A percentile compares a stretch with the other conserved stretches of the same genome.
phyloP scores from a whole-genome alignment of 208 protist genomes.

The Leishmania guyanensis region DNA sequence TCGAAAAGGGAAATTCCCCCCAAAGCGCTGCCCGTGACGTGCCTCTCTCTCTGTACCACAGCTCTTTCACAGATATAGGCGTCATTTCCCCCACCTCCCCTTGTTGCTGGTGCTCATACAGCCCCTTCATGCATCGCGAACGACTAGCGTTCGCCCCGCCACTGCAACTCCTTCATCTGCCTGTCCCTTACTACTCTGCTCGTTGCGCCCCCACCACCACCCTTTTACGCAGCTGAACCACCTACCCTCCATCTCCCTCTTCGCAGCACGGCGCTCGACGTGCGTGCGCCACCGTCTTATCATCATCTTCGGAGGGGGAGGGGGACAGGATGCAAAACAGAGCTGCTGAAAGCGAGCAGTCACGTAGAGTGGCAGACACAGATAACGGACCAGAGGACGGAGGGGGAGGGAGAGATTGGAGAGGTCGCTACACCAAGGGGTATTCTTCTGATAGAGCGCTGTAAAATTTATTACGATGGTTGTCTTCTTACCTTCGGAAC shows the following conservation, averaged over 20 bases:
- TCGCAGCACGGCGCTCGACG: background rate
- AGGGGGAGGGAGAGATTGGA: background rate
- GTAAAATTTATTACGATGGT: background rate
- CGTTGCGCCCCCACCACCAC: no score
- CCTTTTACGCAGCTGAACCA: background rate
- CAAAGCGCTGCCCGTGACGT: background rate
- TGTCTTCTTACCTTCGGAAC: background rate
- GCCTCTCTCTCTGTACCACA: background rate
- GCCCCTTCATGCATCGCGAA: background rate
- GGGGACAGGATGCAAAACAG: no score
- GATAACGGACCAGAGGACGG: no score
- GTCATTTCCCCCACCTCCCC: background rate
- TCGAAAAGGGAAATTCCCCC: background rate
- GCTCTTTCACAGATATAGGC: background rate
- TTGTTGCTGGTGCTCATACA: background rate
- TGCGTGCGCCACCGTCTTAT: no score
- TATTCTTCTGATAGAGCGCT: background rate
- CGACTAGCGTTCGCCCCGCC: background rate
- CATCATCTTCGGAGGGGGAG: no score
- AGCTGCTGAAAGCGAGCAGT: background rate
- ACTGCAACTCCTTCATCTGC: background rate
- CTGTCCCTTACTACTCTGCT: no score
- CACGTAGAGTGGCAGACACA: background rate
- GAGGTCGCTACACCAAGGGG: background rate
- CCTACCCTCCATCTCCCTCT: background rate